Evolutionary conservation across 805 yeast species (phyloP), one percentile per base, ranked within the genome.

Genomic region (Kregervanrija pseudodelftensis): DNA sequence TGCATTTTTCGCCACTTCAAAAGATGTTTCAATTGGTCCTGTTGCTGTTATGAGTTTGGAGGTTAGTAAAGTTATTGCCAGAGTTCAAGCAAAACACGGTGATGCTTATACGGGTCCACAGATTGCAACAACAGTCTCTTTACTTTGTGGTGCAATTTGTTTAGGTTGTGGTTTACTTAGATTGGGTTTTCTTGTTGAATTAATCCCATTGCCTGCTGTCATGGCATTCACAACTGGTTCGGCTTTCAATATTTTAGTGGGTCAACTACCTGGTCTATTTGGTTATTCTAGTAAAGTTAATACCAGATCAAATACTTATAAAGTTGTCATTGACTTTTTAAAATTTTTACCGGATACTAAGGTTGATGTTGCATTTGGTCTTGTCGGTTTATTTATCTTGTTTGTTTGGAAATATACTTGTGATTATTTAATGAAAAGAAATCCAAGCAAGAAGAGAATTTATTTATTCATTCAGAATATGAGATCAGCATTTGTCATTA

Each of bases 181-280:
- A 56, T 69, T 90, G 17, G 97, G 97, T 0, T 90, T 90, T 67
- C 71, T 90, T 42, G 79, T 90, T 37, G 97, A 90, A 64, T 79
- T 85, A 60, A 88, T 90, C 56, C 87, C 96, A 3, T 72, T 82
- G 58, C 96, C 96, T 39, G 95, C 96, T 1, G 95, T 90, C 36
- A 73, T 88, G 66, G 97, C 97, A 0, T 90, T 89, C 69, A 90
- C 90, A 91, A 76, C 91, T 32, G 97, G 97, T 42, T 89, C 96
- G 4, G 96, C 97, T 2, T 75, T 90, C 56, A 81, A 73, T 56
- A 90, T 90, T 59, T 71, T 83, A 33, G 64, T 72, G 48, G 97
- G 97, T 17, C 97, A 90, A 68, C 80, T 90, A 7, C 95, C 97
- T 4, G 83, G 72, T 4, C 71, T 90, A 47, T 73, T 90, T 85